These are phyloP conservation scores for Cylindrotheca closterium DNA, from an alignment of 108 stramenopile species.

Conservation along the genomic window DNA sequence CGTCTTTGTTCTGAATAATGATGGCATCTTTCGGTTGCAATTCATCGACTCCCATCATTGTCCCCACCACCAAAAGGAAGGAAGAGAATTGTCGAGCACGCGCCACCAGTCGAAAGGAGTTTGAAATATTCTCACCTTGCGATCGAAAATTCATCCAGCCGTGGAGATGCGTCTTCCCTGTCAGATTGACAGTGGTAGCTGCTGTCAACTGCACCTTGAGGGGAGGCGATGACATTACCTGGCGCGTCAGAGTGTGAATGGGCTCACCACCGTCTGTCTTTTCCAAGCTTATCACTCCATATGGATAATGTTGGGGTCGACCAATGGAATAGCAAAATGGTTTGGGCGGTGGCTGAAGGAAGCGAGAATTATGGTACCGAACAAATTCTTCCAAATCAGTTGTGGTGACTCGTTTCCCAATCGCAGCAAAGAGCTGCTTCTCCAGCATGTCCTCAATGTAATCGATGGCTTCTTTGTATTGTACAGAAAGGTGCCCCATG, in stretches of 20 bases:
- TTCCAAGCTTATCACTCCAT: slow-evolving; percentile 48
- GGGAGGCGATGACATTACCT: not conserved
- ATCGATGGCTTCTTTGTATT: slow-evolving; percentile 16
- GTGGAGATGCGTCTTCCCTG: slow-evolving; percentile 64
- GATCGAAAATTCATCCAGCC: slow-evolving; percentile 61
- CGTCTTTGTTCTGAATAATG: slow-evolving; percentile 87
- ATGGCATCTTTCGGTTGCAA: slow-evolving; percentile 83
- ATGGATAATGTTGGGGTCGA: slow-evolving; percentile 62
- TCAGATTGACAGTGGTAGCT: slow-evolving; percentile 48
- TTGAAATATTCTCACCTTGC: not conserved
- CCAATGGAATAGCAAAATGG: slow-evolving; percentile 73
- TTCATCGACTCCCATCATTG: slow-evolving; percentile 45
- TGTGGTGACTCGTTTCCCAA: slow-evolving; percentile 65
- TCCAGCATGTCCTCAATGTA: slow-evolving; percentile 65
- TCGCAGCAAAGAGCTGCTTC: slow-evolving; percentile 53
- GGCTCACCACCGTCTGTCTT: slow-evolving; percentile 8
- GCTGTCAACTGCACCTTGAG: slow-evolving; percentile 42
- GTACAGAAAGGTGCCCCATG: slow-evolving; percentile 2
- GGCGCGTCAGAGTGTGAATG: slow-evolving; percentile 43
- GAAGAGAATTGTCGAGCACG: slow-evolving; percentile 79
- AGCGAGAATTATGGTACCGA: slow-evolving; percentile 45
- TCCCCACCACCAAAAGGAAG: slow-evolving; percentile 77
- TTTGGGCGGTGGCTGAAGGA: slow-evolving; percentile 46
- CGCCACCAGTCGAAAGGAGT: slow-evolving; percentile 28
- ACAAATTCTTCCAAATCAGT: slow-evolving; percentile 66